Evolutionary conservation across 495 filamentous ascomycete species (phyloP).

Genomic region (Chaetomidium leptoderma): DNA sequence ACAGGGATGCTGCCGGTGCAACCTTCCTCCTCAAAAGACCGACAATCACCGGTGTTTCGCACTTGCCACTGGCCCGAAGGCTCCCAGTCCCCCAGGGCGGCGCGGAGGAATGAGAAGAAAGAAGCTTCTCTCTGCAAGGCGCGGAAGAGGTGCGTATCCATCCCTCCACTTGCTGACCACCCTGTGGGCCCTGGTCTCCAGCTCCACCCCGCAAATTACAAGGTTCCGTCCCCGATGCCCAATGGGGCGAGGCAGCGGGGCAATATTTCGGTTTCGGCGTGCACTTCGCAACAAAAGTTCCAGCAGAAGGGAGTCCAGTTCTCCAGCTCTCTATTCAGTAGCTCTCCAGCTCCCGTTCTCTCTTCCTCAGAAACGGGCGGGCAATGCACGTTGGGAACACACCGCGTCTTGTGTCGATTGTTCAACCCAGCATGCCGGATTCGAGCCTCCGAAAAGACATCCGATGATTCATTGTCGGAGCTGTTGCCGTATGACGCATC

Average conservation of each 20-base stretch:
- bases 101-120: not conserved
- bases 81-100: not conserved
- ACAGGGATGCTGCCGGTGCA: not conserved
- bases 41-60: constrained; percentile 1
- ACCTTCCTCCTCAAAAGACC: not conserved
- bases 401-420: too few relatives aligned
- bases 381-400: not conserved
- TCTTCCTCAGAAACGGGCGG: not conserved
- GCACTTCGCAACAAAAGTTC: too few relatives aligned
- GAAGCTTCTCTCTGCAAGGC: not conserved
- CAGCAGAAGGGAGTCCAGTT: too few relatives aligned
- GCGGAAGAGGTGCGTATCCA: not conserved
- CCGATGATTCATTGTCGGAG: too few relatives aligned
- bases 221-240: not conserved
- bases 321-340: too few relatives aligned
- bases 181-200: not conserved
- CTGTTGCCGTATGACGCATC: not conserved
- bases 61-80: not conserved
- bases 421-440: too few relatives aligned
- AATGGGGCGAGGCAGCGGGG: too few relatives aligned
- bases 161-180: not conserved
- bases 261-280: too few relatives aligned
- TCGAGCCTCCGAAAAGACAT: too few relatives aligned
- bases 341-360: not conserved
- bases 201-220: constrained; percentile 9